Evolutionary conservation across 2,329 filamentous ascomycete species (phyloP), one percentile per base, ranked within the genome.

Genomic region (Lasiodiplodia gonubiensis): DNA sequence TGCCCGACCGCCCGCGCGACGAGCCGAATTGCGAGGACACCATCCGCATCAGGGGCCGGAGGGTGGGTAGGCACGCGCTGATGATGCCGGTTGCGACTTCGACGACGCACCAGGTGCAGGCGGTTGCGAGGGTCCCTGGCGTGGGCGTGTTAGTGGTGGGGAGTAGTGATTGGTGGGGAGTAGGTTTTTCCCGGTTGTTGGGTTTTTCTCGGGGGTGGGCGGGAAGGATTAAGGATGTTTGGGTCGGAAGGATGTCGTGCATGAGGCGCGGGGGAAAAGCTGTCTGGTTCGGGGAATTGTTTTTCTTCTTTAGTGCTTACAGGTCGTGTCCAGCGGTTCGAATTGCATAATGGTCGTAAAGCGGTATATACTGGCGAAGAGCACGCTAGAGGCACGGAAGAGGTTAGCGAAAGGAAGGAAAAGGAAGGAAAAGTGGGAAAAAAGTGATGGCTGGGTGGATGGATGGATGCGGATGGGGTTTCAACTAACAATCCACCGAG

Each of bases 401-500:
- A 8, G 4, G 59, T 72, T 25, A 70, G 69, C 30, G 10, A 21
- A 3, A 27, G 21, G 23, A 7, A 2, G 10, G 2, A 18, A 4
- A 30, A 30, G 30, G 30, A 30, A 30, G 30, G 7, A 30, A 30
- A 30, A 8, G 30, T 30, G 30, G 10, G 30, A 8, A 30, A 30
- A 8, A 30, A 30, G 30, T 30, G 30, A 30, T 30, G 30, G 30
- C 2, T 8, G 7, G 7, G 10, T 8, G 30, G 30, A 10, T 30
- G 30, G 30, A 8, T 1, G 25, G 14, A 5, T 25, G 6, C 6
- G 12, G 27, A 25, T 23, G 27, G 59, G 35, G 12, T 21, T 30
- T 30, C 30, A 3, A 72, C 77, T 54, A 63, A 80, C 78, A 83
- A 84, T 68, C 79, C 79, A 6, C 82, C 82, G 8, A 83, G 77